Evolutionary conservation across 2,329 filamentous ascomycete species (phyloP).

Genomic region (Cladosporium sp.): DNA sequence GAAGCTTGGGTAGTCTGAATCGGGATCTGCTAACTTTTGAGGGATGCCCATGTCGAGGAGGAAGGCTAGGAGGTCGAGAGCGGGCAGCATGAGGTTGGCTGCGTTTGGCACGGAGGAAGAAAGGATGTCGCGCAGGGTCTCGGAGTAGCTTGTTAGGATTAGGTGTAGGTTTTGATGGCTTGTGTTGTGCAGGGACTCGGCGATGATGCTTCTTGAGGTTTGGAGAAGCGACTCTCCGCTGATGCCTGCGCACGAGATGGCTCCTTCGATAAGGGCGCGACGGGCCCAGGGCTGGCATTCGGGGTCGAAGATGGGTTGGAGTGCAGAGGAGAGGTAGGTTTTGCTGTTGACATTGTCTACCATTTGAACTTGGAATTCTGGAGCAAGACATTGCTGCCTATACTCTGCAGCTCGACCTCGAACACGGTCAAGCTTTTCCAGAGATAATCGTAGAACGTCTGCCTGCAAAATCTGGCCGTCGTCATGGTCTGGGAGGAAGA

Average conservation of each 20-base stretch:
- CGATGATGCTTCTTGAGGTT: constrained; percentile 62
- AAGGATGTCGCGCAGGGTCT: constrained; percentile 20
- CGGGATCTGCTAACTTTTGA: constrained; percentile 31
- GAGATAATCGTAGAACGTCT: constrained; percentile 60
- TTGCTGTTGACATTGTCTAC: constrained; percentile 16
- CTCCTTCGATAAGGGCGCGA: constrained; percentile 58
- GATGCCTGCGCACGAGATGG: constrained; percentile 70
- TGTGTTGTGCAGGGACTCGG: constrained; percentile 35
- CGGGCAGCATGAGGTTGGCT: constrained; percentile 42
- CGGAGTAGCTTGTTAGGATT: constrained; percentile 22
- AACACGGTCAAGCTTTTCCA: constrained; percentile 88
- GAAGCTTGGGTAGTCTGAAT: constrained; percentile 40
- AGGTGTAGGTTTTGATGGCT: constrained; percentile 4
- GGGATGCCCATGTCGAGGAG: constrained; percentile 50
- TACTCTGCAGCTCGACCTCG: constrained; percentile 60
- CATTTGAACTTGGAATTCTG: constrained; percentile 5
- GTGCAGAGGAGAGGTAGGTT: constrained; percentile 21
- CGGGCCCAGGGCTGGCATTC: constrained; percentile 29
- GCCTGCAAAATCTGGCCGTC: constrained; percentile 16
- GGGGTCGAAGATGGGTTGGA: constrained; percentile 15
- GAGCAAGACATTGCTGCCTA: constrained; percentile 9
- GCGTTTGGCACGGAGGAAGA: neutral
- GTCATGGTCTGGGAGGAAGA: neutral
- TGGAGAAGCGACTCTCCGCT: constrained; percentile 72
- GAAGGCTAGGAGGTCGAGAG: constrained; percentile 73